A percentile compares a stretch with the other conserved stretches of the same genome.
These are phyloP conservation scores for Biscogniauxia marginata DNA, from an alignment of 2,329 filamentous ascomycete species.

Conservation along the genomic window DNA sequence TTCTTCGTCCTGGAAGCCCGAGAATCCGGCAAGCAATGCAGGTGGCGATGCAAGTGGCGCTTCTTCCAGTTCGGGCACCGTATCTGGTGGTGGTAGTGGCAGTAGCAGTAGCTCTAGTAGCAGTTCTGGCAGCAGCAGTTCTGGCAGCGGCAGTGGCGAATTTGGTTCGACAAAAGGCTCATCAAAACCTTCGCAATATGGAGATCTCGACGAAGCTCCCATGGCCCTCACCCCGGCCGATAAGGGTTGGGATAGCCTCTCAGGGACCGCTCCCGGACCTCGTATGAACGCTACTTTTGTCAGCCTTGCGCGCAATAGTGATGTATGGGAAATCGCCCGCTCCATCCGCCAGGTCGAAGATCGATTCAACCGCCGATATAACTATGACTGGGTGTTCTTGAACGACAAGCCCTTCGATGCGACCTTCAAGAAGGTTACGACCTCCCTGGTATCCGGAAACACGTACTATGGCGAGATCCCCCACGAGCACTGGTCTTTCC, in stretches of 20 bases:
- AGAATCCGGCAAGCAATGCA: slow-evolving; percentile 22
- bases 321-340: slow-evolving; percentile 94
- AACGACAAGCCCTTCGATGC: slow-evolving; percentile 95
- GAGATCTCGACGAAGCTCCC: slow-evolving; percentile 43
- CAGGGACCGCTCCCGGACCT: slow-evolving; percentile 58
- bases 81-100: slow-evolving; percentile 15
- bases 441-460: slow-evolving; percentile 85
- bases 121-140: slow-evolving; percentile 17
- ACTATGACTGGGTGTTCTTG: slow-evolving; percentile 99
- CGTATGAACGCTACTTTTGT: slow-evolving; percentile 98
- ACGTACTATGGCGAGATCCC: slow-evolving; percentile 89
- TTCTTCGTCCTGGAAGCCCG: slow-evolving; percentile 35
- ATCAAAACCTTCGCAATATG: slow-evolving; percentile 30
- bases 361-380: slow-evolving; percentile 93
- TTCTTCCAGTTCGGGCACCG: slow-evolving; percentile 30
- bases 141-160: slow-evolving; percentile 23
- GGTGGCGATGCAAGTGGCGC: slow-evolving; percentile 20
- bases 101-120: slow-evolving; percentile 10
- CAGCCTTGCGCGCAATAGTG: slow-evolving; percentile 86
- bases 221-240: slow-evolving; percentile 54
- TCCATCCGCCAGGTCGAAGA: slow-evolving; percentile 97
- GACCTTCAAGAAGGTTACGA: slow-evolving; percentile 89
- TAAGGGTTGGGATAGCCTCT: slow-evolving; percentile 51
- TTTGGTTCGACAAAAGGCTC: slow-evolving; percentile 27
- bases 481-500: slow-evolving; percentile 95